These are phyloP conservation scores for Nitzschia sp. DNA, from an alignment of 108 stramenopile genomes.

Conservation along the genomic window DNA sequence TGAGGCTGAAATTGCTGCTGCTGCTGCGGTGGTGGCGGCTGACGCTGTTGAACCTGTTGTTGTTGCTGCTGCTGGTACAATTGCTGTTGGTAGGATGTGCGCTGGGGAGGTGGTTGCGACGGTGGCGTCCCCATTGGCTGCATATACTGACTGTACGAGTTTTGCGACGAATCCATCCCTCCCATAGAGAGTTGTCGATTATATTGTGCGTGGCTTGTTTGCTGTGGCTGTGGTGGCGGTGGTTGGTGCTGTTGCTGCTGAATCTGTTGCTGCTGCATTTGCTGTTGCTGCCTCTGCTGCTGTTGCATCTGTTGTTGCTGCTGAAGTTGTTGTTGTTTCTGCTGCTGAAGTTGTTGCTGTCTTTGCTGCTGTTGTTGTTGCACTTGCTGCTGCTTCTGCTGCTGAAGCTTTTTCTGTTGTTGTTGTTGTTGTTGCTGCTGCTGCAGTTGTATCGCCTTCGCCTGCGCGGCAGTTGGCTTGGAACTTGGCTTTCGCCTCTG, in stretches of 20 bases:
- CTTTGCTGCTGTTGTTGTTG: conserved; percentile 16
- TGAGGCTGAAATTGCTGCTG: conserved; percentile 22
- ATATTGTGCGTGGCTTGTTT: neutral
- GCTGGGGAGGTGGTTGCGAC: conserved; percentile 15
- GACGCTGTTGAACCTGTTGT: conserved; percentile 27
- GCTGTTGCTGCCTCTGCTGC: conserved; percentile 10
- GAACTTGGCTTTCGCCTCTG: conserved; percentile 22
- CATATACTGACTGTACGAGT: conserved; percentile 6
- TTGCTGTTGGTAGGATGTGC: conserved; percentile 16
- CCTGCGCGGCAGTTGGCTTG: conserved; percentile 8
- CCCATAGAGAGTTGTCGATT: conserved; percentile 6
- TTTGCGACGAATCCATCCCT: conserved; percentile 5
- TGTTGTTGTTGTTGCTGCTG: conserved; percentile 14
- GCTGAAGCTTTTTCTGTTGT: neutral
- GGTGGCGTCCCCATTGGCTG: conserved; percentile 20
- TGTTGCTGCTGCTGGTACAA: conserved; percentile 12
- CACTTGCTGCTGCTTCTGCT: conserved; percentile 5
- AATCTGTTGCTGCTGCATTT: neutral
- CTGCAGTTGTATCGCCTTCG: conserved; percentile 2
- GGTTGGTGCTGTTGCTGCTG: conserved; percentile 3
- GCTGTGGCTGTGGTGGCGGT: conserved; percentile 3
- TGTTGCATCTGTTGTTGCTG: conserved; percentile 21
- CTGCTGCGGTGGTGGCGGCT: conserved; percentile 5
- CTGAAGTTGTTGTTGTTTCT: conserved; percentile 10
- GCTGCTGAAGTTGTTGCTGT: conserved; percentile 9